phyloP scores from a whole-genome alignment of 2,329 filamentous ascomycete species.

The Eutypa lata region DNA sequence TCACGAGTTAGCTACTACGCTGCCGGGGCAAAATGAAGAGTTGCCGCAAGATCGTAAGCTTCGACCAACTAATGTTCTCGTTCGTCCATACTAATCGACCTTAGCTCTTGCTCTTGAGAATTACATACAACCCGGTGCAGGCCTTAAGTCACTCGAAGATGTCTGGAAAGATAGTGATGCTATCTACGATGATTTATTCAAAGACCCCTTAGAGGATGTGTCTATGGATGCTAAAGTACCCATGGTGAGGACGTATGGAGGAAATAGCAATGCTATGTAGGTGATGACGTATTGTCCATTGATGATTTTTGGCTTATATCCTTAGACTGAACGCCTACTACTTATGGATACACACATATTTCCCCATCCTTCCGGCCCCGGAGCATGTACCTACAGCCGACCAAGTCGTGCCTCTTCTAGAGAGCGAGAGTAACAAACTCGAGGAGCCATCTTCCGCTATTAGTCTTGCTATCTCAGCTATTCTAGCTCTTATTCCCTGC shows the following conservation, averaged over 20 bases:
- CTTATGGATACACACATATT: slow-evolving; percentile 48
- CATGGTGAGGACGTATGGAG: slow-evolving; percentile 40
- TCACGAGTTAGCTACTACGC: slow-evolving; percentile 23
- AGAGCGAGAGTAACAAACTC: slow-evolving; percentile 33
- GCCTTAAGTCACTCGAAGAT: slow-evolving; percentile 43
- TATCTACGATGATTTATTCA: slow-evolving; percentile 44
- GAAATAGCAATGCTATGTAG: slow-evolving; percentile 37
- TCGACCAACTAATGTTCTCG: neutral
- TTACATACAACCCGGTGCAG: slow-evolving; percentile 46
- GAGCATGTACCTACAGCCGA: slow-evolving; percentile 27
- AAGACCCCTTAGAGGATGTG: slow-evolving; percentile 14
- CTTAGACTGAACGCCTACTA: slow-evolving; percentile 47
- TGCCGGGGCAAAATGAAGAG: slow-evolving; percentile 26
- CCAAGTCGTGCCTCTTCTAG: slow-evolving; percentile 30
- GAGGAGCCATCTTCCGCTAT: slow-evolving; percentile 41
- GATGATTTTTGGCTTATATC: neutral
- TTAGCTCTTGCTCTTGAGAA: slow-evolving; percentile 29
- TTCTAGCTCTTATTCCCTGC: slow-evolving; percentile 46
- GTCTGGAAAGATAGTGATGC: slow-evolving; percentile 44
- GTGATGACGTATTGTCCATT: slow-evolving; percentile 8
- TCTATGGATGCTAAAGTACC: slow-evolving; percentile 22
- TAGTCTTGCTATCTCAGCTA: slow-evolving; percentile 44
- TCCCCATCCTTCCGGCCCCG: slow-evolving; percentile 47
- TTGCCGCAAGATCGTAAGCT: slow-evolving; percentile 29
- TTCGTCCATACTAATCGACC: slow-evolving; percentile 3